Evolutionary conservation across 768 basidiomycete species (phyloP).

Genomic region (Boletus subcaerulescens): DNA sequence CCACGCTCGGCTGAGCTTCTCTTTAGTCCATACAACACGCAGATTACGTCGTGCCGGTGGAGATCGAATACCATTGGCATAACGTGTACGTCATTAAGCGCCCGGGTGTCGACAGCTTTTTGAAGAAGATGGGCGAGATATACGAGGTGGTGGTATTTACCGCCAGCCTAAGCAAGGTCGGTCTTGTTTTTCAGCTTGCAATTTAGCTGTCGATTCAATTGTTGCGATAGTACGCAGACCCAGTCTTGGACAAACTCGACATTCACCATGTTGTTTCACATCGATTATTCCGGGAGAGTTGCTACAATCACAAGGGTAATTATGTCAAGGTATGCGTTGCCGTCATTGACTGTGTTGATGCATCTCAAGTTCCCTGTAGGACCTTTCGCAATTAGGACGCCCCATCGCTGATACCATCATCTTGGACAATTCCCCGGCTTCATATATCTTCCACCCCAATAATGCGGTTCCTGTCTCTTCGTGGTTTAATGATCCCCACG

Average conservation of each 20-base stretch:
- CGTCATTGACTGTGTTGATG: background rate
- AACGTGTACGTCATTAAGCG: slow-evolving; percentile 99
- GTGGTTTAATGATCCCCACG: slow-evolving; percentile 99
- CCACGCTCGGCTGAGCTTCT: slow-evolving; percentile 8
- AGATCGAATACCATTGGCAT: slow-evolving; percentile 97
- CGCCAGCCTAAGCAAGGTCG: slow-evolving; percentile 93
- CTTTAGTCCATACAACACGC: slow-evolving; percentile 85
- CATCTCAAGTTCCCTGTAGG: slow-evolving; percentile 47
- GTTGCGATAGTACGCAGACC: slow-evolving; percentile 84
- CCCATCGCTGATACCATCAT: slow-evolving; percentile 94
- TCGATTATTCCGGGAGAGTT: slow-evolving; percentile 94
- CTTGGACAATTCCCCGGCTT: slow-evolving; percentile 98
- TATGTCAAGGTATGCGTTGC: slow-evolving; percentile 86
- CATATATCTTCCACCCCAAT: slow-evolving; percentile 98
- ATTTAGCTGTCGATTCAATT: slow-evolving; percentile 6
- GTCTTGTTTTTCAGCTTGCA: slow-evolving; percentile 19
- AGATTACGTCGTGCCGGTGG: slow-evolving; percentile 98
- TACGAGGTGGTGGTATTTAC: slow-evolving; percentile 99
- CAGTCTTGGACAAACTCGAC: slow-evolving; percentile 96
- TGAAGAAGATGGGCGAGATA: slow-evolving; percentile 97
- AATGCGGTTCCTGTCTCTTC: slow-evolving; percentile 98
- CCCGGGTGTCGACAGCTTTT: slow-evolving; percentile 94
- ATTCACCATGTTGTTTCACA: slow-evolving; percentile 89
- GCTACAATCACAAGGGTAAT: slow-evolving; percentile 98
- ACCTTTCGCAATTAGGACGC: slow-evolving; percentile 94